Conservation (phyloP, 2,329 filamentous ascomycete genomes). For the Pseudocercospora eumusae region DNA sequence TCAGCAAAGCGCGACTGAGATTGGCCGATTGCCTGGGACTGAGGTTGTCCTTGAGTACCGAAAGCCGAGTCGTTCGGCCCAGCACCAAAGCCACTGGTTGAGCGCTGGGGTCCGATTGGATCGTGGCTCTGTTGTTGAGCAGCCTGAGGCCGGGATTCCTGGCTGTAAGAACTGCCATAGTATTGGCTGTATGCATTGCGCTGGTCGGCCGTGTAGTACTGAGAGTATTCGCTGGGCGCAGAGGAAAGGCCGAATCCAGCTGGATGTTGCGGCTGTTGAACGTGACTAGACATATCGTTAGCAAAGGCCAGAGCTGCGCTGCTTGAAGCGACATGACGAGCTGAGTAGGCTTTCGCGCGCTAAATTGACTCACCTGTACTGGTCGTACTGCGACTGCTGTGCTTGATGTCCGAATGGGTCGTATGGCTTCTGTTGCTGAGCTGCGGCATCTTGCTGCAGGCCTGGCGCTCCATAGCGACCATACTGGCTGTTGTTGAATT, state of each 20-base stretch:
- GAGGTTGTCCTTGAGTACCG: slow-evolving; percentile 38
- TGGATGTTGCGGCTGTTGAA: slow-evolving; percentile 55
- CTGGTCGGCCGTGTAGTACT: slow-evolving; percentile 79
- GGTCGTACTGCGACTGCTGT: slow-evolving; percentile 51
- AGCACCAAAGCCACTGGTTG: slow-evolving; percentile 72
- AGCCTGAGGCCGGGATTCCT: slow-evolving; percentile 40
- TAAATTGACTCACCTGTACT: slow-evolving; percentile 37
- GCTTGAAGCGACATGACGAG: neutral
- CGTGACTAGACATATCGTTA: slow-evolving; percentile 37
- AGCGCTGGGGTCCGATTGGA: slow-evolving; percentile 70
- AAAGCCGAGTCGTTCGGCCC: slow-evolving; percentile 61
- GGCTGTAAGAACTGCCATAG: slow-evolving; percentile 59
- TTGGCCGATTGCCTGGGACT: slow-evolving; percentile 18
- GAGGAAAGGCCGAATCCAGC: slow-evolving; percentile 70
- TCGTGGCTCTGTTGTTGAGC: slow-evolving; percentile 62
- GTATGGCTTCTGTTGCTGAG: slow-evolving; percentile 75
- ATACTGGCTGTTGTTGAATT: slow-evolving; percentile 64
- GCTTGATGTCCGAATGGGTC: slow-evolving; percentile 83
- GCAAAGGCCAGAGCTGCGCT: neutral
- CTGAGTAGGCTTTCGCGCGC: neutral
- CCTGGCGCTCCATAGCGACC: slow-evolving; percentile 67
- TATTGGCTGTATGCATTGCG: slow-evolving; percentile 73
- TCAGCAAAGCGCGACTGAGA: slow-evolving; percentile 74
- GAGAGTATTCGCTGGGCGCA: slow-evolving; percentile 75
- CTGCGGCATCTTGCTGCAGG: slow-evolving; percentile 56